These are phyloP conservation scores for Asparagopsis taxiformis DNA, from an alignment of 31 red algal genomes.

Conservation along the genomic window DNA sequence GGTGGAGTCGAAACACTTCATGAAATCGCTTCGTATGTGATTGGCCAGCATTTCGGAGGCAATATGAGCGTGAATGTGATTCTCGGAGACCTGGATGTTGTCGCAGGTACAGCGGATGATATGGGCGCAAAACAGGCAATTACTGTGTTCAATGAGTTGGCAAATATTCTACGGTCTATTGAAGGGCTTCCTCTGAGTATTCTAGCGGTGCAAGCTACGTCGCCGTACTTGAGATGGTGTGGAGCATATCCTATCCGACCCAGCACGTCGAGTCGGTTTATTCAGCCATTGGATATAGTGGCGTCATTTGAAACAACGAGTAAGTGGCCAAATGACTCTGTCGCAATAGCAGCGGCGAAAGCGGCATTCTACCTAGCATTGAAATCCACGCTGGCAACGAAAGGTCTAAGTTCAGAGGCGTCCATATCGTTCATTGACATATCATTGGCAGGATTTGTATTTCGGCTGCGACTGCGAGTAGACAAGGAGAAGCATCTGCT, in stretches of 20 bases:
- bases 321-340: conserved; percentile 52
- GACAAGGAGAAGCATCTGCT: conserved; percentile 49
- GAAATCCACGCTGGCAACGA: conserved; percentile 31
- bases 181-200: conserved; percentile 50
- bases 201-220: conserved; percentile 41
- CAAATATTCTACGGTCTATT: conserved; percentile 31
- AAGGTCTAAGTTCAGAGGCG: conserved; percentile 26
- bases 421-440: conserved; percentile 62
- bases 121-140: conserved; percentile 17
- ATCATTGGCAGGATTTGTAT: conserved; percentile 36
- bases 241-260: conserved; percentile 32
- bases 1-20: conserved; percentile 25
- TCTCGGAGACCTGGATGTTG: conserved; percentile 37
- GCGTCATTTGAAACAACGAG: conserved; percentile 46
- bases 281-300: conserved; percentile 41
- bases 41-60: conserved; percentile 25
- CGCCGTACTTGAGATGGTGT: conserved; percentile 49
- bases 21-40: conserved; percentile 32
- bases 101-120: conserved; percentile 18
- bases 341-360: conserved; percentile 52
- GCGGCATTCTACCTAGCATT: conserved; percentile 54
- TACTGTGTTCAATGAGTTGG: conserved; percentile 52
- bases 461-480: conserved; percentile 42
- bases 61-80: conserved; percentile 6
- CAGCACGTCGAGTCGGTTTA: conserved; percentile 15